Evolutionary conservation across 73 alveolate species (phyloP).

Genomic region (Paramecium caudatum): DNA sequence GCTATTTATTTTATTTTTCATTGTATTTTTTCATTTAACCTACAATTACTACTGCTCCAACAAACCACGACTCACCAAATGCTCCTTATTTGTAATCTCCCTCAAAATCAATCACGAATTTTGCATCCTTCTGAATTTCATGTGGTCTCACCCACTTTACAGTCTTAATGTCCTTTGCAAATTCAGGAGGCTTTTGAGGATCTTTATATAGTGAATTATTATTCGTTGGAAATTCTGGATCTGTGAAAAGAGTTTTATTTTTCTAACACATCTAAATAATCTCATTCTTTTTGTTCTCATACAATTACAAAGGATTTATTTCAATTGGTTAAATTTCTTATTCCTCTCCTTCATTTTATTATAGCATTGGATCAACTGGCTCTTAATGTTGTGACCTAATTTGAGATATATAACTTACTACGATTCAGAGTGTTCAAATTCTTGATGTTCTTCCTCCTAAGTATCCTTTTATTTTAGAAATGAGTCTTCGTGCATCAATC

Average conservation of each 20-base stretch:
- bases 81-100: constrained; percentile 98
- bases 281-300: constrained; percentile 6
- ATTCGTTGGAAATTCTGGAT: constrained; percentile 88
- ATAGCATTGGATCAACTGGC: background rate
- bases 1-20: constrained; percentile 73
- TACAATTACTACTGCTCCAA: constrained; percentile 86
- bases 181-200: constrained; percentile 88
- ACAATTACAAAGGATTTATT: constrained; percentile 5
- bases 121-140: constrained; percentile 92
- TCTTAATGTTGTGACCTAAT: background rate
- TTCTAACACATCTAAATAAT: constrained; percentile 36
- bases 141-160: constrained; percentile 96
- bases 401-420: background rate
- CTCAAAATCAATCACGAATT: constrained; percentile 91
- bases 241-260: constrained; percentile 77
- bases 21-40: constrained; percentile 76
- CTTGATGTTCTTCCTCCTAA: constrained; percentile 28
- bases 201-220: constrained; percentile 88
- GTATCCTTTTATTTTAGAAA: constrained; percentile 1
- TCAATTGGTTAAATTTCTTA: constrained; percentile 42
- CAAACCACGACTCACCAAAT: constrained; percentile 98
- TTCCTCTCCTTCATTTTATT: constrained; percentile 32
- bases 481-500: constrained; percentile 36
- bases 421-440: constrained; percentile 18
- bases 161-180: constrained; percentile 84